A percentile compares a stretch with the other conserved stretches of the same genome.
phyloP scores from a whole-genome alignment of 2,329 filamentous ascomycete species.

The Leptoxyphium fumago region DNA sequence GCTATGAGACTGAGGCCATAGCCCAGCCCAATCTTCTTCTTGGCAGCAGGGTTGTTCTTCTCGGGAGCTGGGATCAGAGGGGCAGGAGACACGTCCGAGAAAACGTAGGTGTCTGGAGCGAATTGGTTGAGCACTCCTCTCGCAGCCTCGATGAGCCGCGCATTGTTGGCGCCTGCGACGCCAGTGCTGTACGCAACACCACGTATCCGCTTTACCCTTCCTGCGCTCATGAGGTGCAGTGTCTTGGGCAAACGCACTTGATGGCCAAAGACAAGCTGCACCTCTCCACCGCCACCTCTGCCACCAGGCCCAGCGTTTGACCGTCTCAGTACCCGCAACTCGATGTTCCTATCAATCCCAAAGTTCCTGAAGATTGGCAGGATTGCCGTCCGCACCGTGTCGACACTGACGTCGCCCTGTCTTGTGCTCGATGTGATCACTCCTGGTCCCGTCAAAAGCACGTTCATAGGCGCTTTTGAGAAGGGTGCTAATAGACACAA shows the following conservation, averaged over 20 bases:
- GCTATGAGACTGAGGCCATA: constrained; percentile 86
- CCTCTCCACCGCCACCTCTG: constrained; percentile 70
- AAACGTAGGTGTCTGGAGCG: constrained; percentile 80
- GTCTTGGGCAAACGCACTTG: constrained; percentile 91
- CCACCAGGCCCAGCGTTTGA: constrained; percentile 65
- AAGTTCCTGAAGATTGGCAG: constrained; percentile 82
- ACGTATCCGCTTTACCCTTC: constrained; percentile 72
- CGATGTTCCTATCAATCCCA: constrained; percentile 74
- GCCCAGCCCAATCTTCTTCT: constrained; percentile 59
- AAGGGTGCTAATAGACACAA: constrained; percentile 86
- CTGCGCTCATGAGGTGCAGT: constrained; percentile 70
- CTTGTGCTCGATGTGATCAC: constrained; percentile 83
- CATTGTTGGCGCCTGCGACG: constrained; percentile 84
- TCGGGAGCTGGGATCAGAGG: constrained; percentile 53
- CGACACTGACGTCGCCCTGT: constrained; percentile 74
- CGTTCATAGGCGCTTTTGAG: constrained; percentile 78
- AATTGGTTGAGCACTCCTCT: constrained; percentile 76
- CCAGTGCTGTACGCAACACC: constrained; percentile 91
- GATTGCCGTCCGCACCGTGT: constrained; percentile 85
- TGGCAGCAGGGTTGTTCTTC: constrained; percentile 42
- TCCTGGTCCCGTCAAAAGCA: constrained; percentile 77
- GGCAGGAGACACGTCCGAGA: constrained; percentile 49
- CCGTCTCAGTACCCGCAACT: constrained; percentile 65
- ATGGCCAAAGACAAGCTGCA: constrained; percentile 86
- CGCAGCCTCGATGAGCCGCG: constrained; percentile 83